Evolutionary conservation across 805 yeast species (phyloP).

Genomic region (Jamesozyma hellenica): DNA sequence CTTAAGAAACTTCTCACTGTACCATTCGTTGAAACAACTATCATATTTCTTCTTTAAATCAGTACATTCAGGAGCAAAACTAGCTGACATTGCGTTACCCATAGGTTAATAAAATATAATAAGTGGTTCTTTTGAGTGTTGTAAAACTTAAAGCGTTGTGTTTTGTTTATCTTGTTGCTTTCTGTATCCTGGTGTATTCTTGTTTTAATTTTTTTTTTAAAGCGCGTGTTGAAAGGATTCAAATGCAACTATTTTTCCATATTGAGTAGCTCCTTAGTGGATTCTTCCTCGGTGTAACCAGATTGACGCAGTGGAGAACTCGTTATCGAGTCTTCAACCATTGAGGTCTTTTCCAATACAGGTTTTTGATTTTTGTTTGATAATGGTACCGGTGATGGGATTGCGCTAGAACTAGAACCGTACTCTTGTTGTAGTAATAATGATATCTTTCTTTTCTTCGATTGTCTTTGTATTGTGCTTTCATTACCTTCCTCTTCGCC

Average conservation of each 20-base stretch:
- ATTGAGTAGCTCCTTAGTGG: slow-evolving; percentile 12
- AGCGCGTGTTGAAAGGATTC: no score
- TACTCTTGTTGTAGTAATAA: slow-evolving; percentile 26
- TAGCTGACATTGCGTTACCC: slow-evolving; percentile 72
- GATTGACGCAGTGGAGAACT: slow-evolving; percentile 5
- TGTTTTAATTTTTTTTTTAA: no score
- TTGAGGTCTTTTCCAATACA: no score
- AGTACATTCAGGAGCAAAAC: slow-evolving; percentile 96
- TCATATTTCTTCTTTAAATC: slow-evolving; percentile 78
- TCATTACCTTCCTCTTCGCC: slow-evolving; percentile 12
- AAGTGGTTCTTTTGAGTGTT: no score
- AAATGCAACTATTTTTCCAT: not conserved
- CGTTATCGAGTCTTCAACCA: not conserved
- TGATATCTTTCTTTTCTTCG: slow-evolving; percentile 26
- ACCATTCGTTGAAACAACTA: slow-evolving; percentile 91
- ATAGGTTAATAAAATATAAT: slow-evolving; percentile 23
- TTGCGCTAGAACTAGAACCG: slow-evolving; percentile 25
- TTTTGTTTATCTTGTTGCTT: no score
- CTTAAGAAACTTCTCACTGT: slow-evolving; percentile 69
- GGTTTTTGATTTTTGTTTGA: not conserved
- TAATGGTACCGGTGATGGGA: slow-evolving; percentile 18
- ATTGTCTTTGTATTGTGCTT: slow-evolving; percentile 24
- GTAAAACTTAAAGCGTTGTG: no score
- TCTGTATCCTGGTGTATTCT: no score
- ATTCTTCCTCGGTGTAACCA: slow-evolving; percentile 9